These are phyloP conservation scores for Fusarium napiforme DNA, from an alignment of 2,329 filamentous ascomycete species.

Conservation along the genomic window DNA sequence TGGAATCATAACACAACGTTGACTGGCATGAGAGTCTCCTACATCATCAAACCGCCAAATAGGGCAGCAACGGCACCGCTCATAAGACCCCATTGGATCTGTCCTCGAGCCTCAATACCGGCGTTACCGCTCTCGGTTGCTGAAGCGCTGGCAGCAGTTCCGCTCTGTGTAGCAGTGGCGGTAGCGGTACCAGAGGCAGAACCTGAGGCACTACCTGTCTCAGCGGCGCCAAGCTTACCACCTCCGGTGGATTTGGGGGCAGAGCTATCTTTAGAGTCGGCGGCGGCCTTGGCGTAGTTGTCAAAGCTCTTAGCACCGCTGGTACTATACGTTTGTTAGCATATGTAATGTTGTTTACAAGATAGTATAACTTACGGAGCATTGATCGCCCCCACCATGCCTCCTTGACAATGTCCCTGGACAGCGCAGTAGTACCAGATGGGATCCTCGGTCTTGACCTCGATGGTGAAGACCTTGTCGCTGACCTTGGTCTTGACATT, in stretches of 20 bases:
- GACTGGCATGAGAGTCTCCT: conserved; percentile 7
- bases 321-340: conserved; percentile 14
- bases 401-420: conserved; percentile 67
- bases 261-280: conserved; percentile 19
- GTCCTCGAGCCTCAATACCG: conserved; percentile 29
- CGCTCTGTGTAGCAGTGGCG: conserved; percentile 26
- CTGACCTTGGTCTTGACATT: conserved; percentile 21
- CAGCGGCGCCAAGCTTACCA: conserved; percentile 28
- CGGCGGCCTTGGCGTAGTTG: conserved; percentile 27
- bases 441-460: conserved; percentile 57
- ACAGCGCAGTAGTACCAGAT: conserved; percentile 74
- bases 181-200: conserved; percentile 17
- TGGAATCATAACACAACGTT: conserved; percentile 16
- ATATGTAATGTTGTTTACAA: neutral
- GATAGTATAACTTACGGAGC: conserved; percentile 35
- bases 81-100: conserved; percentile 44
- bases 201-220: conserved; percentile 21
- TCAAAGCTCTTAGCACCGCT: conserved; percentile 30
- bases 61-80: conserved; percentile 35
- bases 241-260: conserved; percentile 38
- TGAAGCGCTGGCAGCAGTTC: conserved; percentile 7
- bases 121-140: conserved; percentile 29
- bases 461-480: conserved; percentile 36
- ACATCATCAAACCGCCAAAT: conserved; percentile 40
- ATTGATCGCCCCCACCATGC: conserved; percentile 65